phyloP scores from a whole-genome alignment of 2,329 filamentous ascomycete species.

The Fulvia fulva region DNA sequence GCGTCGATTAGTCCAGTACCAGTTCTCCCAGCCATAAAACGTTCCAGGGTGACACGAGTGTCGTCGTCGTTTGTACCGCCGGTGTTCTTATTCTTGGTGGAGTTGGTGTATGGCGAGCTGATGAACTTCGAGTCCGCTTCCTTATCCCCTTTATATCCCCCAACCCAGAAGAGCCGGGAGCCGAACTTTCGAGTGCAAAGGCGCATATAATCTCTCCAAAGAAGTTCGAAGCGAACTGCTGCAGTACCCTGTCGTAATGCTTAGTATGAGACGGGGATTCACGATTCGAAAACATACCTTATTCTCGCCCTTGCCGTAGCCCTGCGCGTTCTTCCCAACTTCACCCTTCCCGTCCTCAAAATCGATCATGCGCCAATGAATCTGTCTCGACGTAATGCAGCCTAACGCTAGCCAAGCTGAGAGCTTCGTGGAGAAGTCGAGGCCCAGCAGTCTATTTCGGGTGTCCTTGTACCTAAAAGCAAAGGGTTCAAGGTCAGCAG shows the following conservation, averaged over 20 bases:
- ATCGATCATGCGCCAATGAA: slow-evolving; percentile 63
- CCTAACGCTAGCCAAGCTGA: slow-evolving; percentile 70
- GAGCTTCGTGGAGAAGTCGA: slow-evolving; percentile 71
- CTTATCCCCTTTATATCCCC: slow-evolving; percentile 57
- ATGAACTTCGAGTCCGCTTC: slow-evolving; percentile 34
- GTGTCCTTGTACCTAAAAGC: slow-evolving; percentile 70
- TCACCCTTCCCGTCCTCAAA: slow-evolving; percentile 62
- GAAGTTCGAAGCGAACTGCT: slow-evolving; percentile 65
- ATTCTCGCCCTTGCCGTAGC: slow-evolving; percentile 68
- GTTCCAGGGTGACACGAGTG: slow-evolving; percentile 41
- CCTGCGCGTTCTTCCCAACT: slow-evolving; percentile 42
- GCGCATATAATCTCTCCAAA: slow-evolving; percentile 80
- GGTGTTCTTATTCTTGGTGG: slow-evolving; percentile 38
- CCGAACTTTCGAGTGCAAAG: slow-evolving; percentile 70
- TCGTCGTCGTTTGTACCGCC: slow-evolving; percentile 43
- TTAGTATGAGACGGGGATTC: neutral
- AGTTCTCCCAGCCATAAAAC: slow-evolving; percentile 64
- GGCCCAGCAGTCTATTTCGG: slow-evolving; percentile 66
- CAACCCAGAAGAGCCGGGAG: slow-evolving; percentile 58
- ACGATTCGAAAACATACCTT: slow-evolving; percentile 32
- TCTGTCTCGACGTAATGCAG: slow-evolving; percentile 66
- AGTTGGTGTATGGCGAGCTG: slow-evolving; percentile 29
- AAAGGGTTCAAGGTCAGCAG: too few species aligned
- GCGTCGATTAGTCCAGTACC: slow-evolving; percentile 77
- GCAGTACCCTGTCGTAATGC: slow-evolving; percentile 51